A percentile compares a stretch with the other conserved stretches of the same genome.
Conservation (phyloP, 345 rosid species). For the rapeseed (Brassica napus) region Da-Ae NC_063450.1:36701501-36702000, state of each 20-base stretch:
- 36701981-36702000: background rate
- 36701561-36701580: conserved; percentile 12
- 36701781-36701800: conserved; percentile 34
- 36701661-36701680: conserved; percentile 15
- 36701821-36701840: background rate
- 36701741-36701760: conserved; percentile 35
- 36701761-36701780: conserved; percentile 35
- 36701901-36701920: background rate
- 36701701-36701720: background rate
- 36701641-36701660: conserved; percentile 27
- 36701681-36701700: background rate
- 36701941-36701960: background rate
- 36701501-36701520: background rate
- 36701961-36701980: background rate
- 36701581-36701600: conserved; percentile 4
- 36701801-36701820: conserved; percentile 35
- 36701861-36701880: background rate
- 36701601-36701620: background rate
- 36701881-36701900: background rate
- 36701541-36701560: background rate
- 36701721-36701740: background rate
- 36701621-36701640: conserved; percentile 19
- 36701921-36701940: background rate
- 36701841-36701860: background rate
- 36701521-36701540: background rate